Percentiles rank a stretch among this genome's conserved stretches.
Evolutionary conservation across 2,329 filamentous ascomycete species (phyloP).

Genomic region (Botrytis cinerea): DNA sequence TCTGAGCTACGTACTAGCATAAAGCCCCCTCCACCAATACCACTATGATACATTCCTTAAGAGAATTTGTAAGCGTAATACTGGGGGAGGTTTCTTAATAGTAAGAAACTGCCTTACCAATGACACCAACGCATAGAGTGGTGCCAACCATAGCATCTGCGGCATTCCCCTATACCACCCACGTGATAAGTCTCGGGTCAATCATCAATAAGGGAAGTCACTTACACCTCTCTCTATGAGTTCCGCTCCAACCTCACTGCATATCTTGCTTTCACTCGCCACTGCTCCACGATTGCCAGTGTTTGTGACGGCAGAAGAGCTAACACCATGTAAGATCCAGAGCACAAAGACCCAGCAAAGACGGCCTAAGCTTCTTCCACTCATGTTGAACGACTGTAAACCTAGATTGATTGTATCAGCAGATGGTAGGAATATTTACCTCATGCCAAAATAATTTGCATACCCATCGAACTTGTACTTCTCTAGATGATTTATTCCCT

Average conservation of each 20-base stretch:
- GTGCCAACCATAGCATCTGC: conserved; percentile 76
- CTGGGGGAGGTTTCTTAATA: neutral
- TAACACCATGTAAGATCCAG: neutral
- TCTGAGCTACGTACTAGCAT: conserved; percentile 73
- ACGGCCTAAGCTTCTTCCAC: neutral
- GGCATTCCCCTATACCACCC: conserved; percentile 60
- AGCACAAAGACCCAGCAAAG: conserved; percentile 3
- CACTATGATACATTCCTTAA: conserved; percentile 72
- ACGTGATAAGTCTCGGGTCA: conserved; percentile 29
- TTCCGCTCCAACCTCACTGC: conserved; percentile 54
- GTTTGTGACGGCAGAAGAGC: neutral
- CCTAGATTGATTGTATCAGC: neutral
- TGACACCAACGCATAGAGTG: conserved; percentile 72
- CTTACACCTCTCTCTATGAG: conserved; percentile 51
- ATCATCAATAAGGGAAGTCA: conserved; percentile 3
- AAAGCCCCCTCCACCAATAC: conserved; percentile 90
- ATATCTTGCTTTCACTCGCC: conserved; percentile 54
- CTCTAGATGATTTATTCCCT: neutral
- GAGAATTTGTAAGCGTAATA: conserved; percentile 10
- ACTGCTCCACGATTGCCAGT: conserved; percentile 47
- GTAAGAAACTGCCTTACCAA: conserved; percentile 49
- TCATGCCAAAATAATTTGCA: neutral
- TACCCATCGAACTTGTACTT: neutral
- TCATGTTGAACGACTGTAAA: neutral
- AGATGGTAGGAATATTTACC: neutral